A percentile compares a stretch with the other conserved stretches of the same genome.
phyloP scores from a whole-genome alignment of 2,329 filamentous ascomycete species.

The Cytospora schulzeri region DNA sequence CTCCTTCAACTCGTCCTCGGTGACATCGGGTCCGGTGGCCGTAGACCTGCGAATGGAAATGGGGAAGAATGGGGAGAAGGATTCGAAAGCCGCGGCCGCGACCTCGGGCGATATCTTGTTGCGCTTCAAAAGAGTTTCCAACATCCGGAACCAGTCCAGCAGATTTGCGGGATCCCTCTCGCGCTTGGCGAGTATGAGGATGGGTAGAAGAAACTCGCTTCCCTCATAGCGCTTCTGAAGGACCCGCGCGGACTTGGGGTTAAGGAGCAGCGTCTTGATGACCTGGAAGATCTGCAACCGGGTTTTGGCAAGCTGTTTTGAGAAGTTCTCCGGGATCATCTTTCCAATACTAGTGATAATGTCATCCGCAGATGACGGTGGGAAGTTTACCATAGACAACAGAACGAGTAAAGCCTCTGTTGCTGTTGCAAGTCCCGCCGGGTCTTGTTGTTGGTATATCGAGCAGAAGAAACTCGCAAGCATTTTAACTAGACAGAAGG shows the following conservation, averaged over 20 bases:
- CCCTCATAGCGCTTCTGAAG: slow-evolving; percentile 20
- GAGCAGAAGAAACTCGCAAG: slow-evolving; percentile 19
- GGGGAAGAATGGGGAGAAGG: slow-evolving; percentile 63
- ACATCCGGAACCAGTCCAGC: slow-evolving; percentile 58
- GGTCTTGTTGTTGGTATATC: slow-evolving; percentile 24
- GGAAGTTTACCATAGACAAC: slow-evolving; percentile 20
- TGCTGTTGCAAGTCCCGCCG: slow-evolving; percentile 18
- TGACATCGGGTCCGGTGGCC: slow-evolving; percentile 49
- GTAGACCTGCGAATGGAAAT: slow-evolving; percentile 58
- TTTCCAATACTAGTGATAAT: slow-evolving; percentile 15
- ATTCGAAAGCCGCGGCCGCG: slow-evolving; percentile 53
- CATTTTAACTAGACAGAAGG: slow-evolving; percentile 11
- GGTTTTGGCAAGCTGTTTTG: slow-evolving; percentile 26
- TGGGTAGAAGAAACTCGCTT: slow-evolving; percentile 37
- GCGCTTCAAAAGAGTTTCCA: slow-evolving; percentile 47
- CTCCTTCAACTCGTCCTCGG: slow-evolving; percentile 58
- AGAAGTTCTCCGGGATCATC: slow-evolving; percentile 17
- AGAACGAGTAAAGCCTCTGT: slow-evolving; percentile 24
- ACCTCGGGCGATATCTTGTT: slow-evolving; percentile 50
- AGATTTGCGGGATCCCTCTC: slow-evolving; percentile 61
- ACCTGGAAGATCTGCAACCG: slow-evolving; percentile 22
- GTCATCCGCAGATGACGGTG: slow-evolving; percentile 16
- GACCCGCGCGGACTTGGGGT: slow-evolving; percentile 30
- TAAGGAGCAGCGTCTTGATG: slow-evolving; percentile 1
- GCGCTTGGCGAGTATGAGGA: slow-evolving; percentile 42